A percentile compares a stretch with the other conserved stretches of the same genome.
phyloP scores from a whole-genome alignment of 768 basidiomycete species.

The Trametes cingulata region DNA sequence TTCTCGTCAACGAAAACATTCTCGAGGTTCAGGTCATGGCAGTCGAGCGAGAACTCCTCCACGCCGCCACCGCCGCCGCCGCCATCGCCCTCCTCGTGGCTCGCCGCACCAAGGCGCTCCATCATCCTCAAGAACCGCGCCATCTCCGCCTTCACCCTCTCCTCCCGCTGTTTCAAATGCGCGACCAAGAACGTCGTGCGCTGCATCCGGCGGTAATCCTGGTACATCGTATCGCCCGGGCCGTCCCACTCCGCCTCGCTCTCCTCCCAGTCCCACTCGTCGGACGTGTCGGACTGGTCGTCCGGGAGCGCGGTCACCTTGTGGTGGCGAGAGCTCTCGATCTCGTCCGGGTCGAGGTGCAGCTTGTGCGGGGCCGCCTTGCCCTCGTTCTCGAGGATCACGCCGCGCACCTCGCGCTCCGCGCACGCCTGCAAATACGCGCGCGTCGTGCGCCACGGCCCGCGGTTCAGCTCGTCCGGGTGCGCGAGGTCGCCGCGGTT shows the following conservation, averaged over 20 bases:
- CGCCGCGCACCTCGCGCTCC: slow-evolving; percentile 71
- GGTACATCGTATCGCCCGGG: slow-evolving; percentile 75
- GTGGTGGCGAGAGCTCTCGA: slow-evolving; percentile 70
- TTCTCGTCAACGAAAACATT: slow-evolving; percentile 79
- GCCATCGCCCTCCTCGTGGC: slow-evolving; percentile 30
- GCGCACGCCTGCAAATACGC: slow-evolving; percentile 68
- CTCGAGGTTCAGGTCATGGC: slow-evolving; percentile 83
- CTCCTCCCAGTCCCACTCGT: slow-evolving; percentile 78
- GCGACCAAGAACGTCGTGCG: slow-evolving; percentile 76
- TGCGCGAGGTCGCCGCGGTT: slow-evolving; percentile 72
- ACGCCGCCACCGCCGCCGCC: slow-evolving; percentile 31
- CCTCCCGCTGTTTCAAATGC: slow-evolving; percentile 64
- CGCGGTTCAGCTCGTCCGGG: slow-evolving; percentile 72
- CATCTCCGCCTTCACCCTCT: slow-evolving; percentile 70
- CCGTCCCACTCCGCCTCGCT: slow-evolving; percentile 82
- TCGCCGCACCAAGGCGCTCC: slow-evolving; percentile 49
- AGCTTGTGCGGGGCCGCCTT: slow-evolving; percentile 72
- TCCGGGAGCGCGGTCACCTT: slow-evolving; percentile 65
- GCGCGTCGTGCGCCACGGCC: slow-evolving; percentile 66
- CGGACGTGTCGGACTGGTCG: slow-evolving; percentile 73
- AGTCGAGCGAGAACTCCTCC: slow-evolving; percentile 79
- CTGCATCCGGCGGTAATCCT: slow-evolving; percentile 82
- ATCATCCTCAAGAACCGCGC: slow-evolving; percentile 66
- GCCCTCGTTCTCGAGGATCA: slow-evolving; percentile 77
- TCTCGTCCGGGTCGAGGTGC: slow-evolving; percentile 81